A percentile compares a stretch with the other conserved stretches of the same genome.
phyloP scores from a whole-genome alignment of 148 eudicot species.

The Dysphania ambrosioides region DNA sequence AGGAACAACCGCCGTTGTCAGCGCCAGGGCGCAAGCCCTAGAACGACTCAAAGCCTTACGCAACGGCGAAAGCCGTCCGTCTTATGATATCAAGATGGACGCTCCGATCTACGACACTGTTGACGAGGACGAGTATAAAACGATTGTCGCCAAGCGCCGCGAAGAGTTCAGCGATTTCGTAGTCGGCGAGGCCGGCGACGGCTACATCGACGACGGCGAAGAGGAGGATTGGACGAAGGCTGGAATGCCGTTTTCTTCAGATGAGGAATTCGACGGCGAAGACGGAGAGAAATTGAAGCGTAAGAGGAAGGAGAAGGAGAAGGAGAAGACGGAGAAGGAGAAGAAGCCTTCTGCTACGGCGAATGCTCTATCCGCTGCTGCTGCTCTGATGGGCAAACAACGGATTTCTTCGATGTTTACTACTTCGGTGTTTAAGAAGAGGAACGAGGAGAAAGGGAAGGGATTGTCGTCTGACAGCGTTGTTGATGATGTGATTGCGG shows the following conservation, averaged over 20 bases:
- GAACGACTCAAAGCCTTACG: constrained; percentile 62
- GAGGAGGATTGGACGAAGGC: constrained; percentile 87
- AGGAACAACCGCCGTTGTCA: constrained; percentile 26
- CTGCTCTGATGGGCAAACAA: constrained; percentile 80
- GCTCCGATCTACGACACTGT: constrained; percentile 84
- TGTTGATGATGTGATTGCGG: constrained; percentile 92
- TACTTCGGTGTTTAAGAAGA: constrained; percentile 64
- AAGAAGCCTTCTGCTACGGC: constrained; percentile 55
- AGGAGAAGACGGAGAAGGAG: constrained; percentile 28
- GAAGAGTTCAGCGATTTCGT: constrained; percentile 61
- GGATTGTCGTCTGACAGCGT: constrained; percentile 54
- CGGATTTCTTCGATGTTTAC: constrained; percentile 72
- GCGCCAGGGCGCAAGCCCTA: constrained; percentile 57
- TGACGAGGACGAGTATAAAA: constrained; percentile 78
- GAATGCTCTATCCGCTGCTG: constrained; percentile 55
- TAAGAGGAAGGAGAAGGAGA: constrained; percentile 45
- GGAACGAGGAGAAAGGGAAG: constrained; percentile 38
- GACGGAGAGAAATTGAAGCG: constrained; percentile 14
- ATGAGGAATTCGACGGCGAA: constrained; percentile 32
- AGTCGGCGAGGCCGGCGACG: constrained; percentile 38
- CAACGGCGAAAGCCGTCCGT: constrained; percentile 43
- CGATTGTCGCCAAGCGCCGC: constrained; percentile 70
- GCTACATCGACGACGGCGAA: constrained; percentile 76
- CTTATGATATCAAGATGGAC: constrained; percentile 56
- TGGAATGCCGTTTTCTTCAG: constrained; percentile 33